Percentiles rank a stretch among this genome's conserved stretches.
Evolutionary conservation across 179 eudicot genomes (phyloP).

Genomic region (Beta corolliflora): DNA sequence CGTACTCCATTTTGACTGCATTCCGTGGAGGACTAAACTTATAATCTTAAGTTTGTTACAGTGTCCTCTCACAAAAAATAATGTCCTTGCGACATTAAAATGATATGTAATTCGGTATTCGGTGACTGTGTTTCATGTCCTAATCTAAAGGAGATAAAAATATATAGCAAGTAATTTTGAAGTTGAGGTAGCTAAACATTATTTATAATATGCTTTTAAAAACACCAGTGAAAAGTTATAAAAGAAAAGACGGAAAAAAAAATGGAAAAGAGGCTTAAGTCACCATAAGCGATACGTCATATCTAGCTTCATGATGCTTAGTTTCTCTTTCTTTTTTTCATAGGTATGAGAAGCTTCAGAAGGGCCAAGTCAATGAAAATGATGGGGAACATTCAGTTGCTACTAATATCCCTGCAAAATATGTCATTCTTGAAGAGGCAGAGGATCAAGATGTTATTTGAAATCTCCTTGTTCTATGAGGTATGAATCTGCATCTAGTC

Average conservation of each 20-base stretch:
- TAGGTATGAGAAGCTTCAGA: conserved; percentile 81
- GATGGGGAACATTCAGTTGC: conserved; percentile 31
- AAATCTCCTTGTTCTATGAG: conserved; percentile 18
- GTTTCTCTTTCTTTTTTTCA: conserved; percentile 13
- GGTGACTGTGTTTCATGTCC: background rate
- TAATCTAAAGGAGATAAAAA: background rate
- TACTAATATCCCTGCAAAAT: conserved; percentile 56
- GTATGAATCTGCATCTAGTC: conserved; percentile 24
- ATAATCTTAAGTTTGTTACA: background rate
- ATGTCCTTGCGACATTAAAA: background rate
- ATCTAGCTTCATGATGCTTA: background rate
- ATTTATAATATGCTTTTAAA: background rate
- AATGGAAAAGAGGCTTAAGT: background rate
- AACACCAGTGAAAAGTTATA: background rate
- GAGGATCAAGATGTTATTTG: conserved; percentile 60
- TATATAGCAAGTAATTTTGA: background rate
- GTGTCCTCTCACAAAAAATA: background rate
- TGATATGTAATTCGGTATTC: background rate
- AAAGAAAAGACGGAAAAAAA: background rate
- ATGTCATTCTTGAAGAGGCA: conserved; percentile 90
- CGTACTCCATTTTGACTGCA: background rate
- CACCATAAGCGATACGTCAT: background rate
- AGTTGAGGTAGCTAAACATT: background rate
- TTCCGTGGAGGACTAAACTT: background rate
- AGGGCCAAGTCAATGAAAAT: conserved; percentile 43